A percentile compares a stretch with the other conserved stretches of the same genome.
phyloP scores from a whole-genome alignment of 495 filamentous ascomycete species.

The Margaritispora aquatica region DNA sequence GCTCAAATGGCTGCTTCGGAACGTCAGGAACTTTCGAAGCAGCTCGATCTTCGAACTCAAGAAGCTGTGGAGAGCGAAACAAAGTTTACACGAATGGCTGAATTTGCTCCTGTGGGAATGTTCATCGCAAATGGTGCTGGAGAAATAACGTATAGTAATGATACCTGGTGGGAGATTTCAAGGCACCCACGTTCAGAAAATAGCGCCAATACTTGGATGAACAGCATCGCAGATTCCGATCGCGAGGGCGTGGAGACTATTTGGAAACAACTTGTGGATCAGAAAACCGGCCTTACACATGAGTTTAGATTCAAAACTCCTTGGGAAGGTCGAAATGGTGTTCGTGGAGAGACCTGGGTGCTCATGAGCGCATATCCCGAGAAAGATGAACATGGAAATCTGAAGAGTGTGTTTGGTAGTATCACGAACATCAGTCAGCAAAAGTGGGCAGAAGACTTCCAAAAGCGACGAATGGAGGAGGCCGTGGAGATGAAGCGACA shows the following conservation, averaged over 20 bases:
- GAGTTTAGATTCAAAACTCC: conserved; percentile 64
- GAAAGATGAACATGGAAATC: conserved; percentile 42
- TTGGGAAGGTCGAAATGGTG: conserved; percentile 51
- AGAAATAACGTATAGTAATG: conserved; percentile 63
- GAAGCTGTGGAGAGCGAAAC: conserved; percentile 64
- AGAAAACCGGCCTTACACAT: conserved; percentile 48
- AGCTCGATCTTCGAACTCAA: conserved; percentile 58
- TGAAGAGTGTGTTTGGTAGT: conserved; percentile 67
- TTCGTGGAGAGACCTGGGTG: conserved; percentile 59
- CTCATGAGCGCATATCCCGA: conserved; percentile 67
- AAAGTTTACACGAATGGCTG: conserved; percentile 69
- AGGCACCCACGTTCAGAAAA: conserved; percentile 43
- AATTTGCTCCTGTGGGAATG: conserved; percentile 65
- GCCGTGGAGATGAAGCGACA: conserved; percentile 63
- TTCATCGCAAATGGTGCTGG: conserved; percentile 62
- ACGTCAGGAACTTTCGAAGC: conserved; percentile 58
- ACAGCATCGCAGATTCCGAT: conserved; percentile 57
- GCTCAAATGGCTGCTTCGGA: conserved; percentile 60
- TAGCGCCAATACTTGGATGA: conserved; percentile 56
- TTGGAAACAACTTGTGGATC: conserved; percentile 52
- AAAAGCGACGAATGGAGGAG: conserved; percentile 54
- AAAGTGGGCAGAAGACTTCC: conserved; percentile 56
- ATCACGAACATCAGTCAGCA: conserved; percentile 43
- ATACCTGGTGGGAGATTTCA: conserved; percentile 61
- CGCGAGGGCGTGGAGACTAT: conserved; percentile 40